Evolutionary conservation across 306 rosid genomes (phyloP).

Genomic region (Prunus persica): DNA sequence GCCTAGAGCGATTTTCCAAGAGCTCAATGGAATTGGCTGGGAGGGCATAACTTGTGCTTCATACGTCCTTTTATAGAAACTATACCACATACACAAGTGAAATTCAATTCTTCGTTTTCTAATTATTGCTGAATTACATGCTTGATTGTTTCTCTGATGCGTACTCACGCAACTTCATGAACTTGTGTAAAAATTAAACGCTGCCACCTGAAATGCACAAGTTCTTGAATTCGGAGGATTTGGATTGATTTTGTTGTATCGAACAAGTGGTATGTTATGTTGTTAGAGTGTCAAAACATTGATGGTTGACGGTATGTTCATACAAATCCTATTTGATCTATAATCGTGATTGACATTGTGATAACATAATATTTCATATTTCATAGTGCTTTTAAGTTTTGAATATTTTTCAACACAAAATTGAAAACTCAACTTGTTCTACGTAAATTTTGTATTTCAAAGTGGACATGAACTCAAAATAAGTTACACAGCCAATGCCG

Average conservation of each 20-base stretch:
- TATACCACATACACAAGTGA: background rate
- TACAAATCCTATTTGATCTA: too few relatives aligned
- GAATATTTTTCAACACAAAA: background rate
- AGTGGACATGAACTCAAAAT: background rate
- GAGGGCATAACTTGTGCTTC: constrained; percentile 4
- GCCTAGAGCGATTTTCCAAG: background rate
- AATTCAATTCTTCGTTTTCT: background rate
- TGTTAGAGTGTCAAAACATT: background rate
- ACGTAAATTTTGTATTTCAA: background rate
- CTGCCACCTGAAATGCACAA: constrained; percentile 8
- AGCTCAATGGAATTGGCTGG: constrained; percentile 12
- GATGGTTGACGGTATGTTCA: too few relatives aligned
- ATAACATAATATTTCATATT: background rate
- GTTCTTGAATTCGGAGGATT: background rate
- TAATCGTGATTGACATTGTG: background rate
- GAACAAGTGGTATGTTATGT: background rate
- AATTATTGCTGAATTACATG: background rate
- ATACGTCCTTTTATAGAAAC: background rate
- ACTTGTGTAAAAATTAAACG: background rate
- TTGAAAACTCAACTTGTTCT: background rate
- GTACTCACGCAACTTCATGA: background rate
- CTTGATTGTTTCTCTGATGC: background rate
- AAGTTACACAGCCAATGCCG: background rate
- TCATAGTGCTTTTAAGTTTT: too few relatives aligned
- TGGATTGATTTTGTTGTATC: background rate